Evolutionary conservation across 75 land plant genomes (phyloP).

Genomic region (Pinus tabuliformis): DNA sequence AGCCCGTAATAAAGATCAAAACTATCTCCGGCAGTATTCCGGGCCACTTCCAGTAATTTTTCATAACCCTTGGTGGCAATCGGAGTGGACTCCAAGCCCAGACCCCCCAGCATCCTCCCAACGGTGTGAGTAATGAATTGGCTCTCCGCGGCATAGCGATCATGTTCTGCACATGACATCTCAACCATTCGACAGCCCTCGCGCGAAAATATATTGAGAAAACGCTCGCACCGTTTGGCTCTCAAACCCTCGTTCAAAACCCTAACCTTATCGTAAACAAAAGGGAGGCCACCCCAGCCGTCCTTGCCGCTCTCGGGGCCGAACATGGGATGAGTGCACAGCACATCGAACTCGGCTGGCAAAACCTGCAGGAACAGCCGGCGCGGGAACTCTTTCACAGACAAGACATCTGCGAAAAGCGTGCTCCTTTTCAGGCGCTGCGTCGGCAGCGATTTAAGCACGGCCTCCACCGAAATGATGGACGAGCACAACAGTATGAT

Average conservation of each 20-base stretch:
- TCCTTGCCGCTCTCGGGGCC: conserved; percentile 78
- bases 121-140: conserved; percentile 76
- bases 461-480: conserved; percentile 66
- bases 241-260: conserved; percentile 36
- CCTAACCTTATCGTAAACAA: conserved; percentile 79
- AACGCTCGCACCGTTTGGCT: conserved; percentile 18
- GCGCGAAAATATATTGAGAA: conserved; percentile 49
- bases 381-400: conserved; percentile 83
- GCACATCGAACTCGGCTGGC: conserved; percentile 66
- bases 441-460: conserved; percentile 52
- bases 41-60: conserved; percentile 66
- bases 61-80: conserved; percentile 87
- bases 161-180: conserved; percentile 76
- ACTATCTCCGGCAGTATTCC: conserved; percentile 74
- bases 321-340: conserved; percentile 94
- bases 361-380: conserved; percentile 50
- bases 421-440: conserved; percentile 65
- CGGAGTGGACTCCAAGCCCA: conserved; percentile 62
- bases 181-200: conserved; percentile 86
- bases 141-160: conserved; percentile 64
- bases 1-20: conserved; percentile 91
- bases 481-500: conserved; percentile 73
- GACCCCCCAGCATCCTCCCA: conserved; percentile 56
- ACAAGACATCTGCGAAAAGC: conserved; percentile 80
- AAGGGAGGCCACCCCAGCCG: conserved; percentile 67